phyloP scores from a whole-genome alignment of 2,329 filamentous ascomycete species.

The Calonectria pseudoreteaudii region DNA sequence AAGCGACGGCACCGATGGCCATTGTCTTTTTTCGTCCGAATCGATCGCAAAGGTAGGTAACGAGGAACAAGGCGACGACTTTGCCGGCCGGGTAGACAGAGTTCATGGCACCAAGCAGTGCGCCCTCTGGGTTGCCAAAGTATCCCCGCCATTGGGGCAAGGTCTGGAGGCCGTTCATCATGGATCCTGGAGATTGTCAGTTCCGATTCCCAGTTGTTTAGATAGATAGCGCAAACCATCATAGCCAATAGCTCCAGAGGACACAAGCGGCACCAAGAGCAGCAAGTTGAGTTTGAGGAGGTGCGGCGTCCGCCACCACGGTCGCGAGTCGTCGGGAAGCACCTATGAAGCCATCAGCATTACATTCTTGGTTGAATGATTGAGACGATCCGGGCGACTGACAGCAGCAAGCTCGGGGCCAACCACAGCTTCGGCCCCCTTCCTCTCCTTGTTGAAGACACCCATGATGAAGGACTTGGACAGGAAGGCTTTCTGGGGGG shows the following conservation, averaged over 20 bases:
- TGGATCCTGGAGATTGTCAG: slow-evolving; percentile 40
- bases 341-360: neutral
- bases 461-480: neutral
- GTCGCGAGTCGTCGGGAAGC: slow-evolving; percentile 53
- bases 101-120: slow-evolving; percentile 51
- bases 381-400: neutral
- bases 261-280: slow-evolving; percentile 56
- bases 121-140: slow-evolving; percentile 50
- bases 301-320: slow-evolving; percentile 57
- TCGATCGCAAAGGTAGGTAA: slow-evolving; percentile 51
- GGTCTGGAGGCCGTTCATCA: slow-evolving; percentile 59
- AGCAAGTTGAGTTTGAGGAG: slow-evolving; percentile 57
- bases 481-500: neutral
- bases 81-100: slow-evolving; percentile 52
- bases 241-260: slow-evolving; percentile 56
- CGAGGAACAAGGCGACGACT: slow-evolving; percentile 49
- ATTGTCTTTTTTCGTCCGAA: slow-evolving; percentile 55
- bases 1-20: slow-evolving; percentile 45
- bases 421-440: neutral
- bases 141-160: slow-evolving; percentile 53
- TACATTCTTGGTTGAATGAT: neutral
- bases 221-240: slow-evolving; percentile 53
- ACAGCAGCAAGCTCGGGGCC: neutral
- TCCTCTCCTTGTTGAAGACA: neutral
- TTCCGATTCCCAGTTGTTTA: too few relatives aligned